Evolutionary conservation across 306 rosid genomes (phyloP).

Genomic region (Abrus pulchellus): DNA sequence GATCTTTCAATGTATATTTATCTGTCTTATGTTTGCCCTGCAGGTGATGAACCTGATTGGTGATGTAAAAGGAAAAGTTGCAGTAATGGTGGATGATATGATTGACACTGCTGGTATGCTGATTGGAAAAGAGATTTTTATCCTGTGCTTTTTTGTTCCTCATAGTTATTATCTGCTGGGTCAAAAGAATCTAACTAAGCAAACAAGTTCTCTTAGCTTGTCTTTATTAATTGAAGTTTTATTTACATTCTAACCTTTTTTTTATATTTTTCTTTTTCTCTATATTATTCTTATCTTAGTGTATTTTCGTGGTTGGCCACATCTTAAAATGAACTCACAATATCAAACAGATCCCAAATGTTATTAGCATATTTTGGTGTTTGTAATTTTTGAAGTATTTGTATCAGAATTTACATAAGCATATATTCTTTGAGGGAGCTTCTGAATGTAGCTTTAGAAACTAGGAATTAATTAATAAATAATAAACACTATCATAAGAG

Average conservation of each 20-base stretch:
- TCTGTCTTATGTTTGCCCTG: conserved; percentile 39
- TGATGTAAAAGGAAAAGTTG: conserved; percentile 97
- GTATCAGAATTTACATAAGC: background rate
- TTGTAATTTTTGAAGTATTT: background rate
- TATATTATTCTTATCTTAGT: conserved; percentile 15
- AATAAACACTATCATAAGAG: background rate
- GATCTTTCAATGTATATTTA: conserved; percentile 29
- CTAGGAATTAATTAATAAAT: conserved; percentile 1
- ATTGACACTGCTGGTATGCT: conserved; percentile 97
- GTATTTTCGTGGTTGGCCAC: background rate
- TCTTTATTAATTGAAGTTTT: conserved; percentile 6
- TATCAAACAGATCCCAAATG: background rate
- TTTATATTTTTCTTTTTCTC: background rate
- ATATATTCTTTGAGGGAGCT: conserved; percentile 14
- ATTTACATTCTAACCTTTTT: background rate
- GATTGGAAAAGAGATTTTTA: conserved; percentile 25
- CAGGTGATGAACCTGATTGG: conserved; percentile 99
- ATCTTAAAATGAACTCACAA: background rate
- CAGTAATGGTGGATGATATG: conserved; percentile 99
- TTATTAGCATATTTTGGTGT: conserved; percentile 7
- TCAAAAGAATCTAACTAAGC: conserved; percentile 2
- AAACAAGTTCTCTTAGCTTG: background rate
- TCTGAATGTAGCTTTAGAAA: conserved; percentile 4
- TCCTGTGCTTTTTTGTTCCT: background rate
- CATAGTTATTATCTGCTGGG: background rate